These are phyloP conservation scores for Aquilaria yunnanensis DNA, from an alignment of 345 rosid species.

Conservation along the genomic window DNA sequence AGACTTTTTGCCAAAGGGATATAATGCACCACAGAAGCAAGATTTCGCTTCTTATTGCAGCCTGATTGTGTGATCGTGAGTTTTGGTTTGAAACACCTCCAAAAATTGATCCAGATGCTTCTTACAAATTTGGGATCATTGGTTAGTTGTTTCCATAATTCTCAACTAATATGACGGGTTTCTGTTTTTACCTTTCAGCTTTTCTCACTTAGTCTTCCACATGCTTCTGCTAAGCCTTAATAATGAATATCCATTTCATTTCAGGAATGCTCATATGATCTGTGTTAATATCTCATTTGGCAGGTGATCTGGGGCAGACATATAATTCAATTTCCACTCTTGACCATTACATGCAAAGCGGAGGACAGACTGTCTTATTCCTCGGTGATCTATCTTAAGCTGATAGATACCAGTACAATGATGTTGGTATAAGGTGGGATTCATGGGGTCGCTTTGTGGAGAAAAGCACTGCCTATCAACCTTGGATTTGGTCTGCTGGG, in stretches of 20 bases:
- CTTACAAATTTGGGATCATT: constrained; percentile 90
- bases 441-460: constrained; percentile 10
- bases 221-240: constrained; percentile 4
- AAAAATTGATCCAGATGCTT: constrained; percentile 56
- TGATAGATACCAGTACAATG: constrained; percentile 7
- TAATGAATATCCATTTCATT: background rate
- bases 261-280: background rate
- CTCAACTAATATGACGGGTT: background rate
- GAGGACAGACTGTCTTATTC: constrained; percentile 7
- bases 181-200: too few species aligned
- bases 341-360: constrained; percentile 4
- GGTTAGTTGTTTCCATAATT: constrained; percentile 42
- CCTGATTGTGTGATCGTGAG: constrained; percentile 25
- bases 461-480: constrained; percentile 11
- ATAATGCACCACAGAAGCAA: background rate
- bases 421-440: constrained; percentile 23
- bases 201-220: background rate
- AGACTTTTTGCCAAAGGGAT: too few species aligned
- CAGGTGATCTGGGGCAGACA: constrained; percentile 76
- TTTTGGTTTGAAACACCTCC: constrained; percentile 96
- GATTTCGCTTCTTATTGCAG: too few species aligned
- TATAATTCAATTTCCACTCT: constrained; percentile 7
- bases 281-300: constrained; percentile 12
- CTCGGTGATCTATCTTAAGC: constrained; percentile 12
- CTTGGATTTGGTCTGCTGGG: constrained; percentile 14